These are phyloP conservation scores for Irineochytrium annulatum DNA, from an alignment of 192 early-diverging fungal species.

Conservation along the genomic window DNA sequence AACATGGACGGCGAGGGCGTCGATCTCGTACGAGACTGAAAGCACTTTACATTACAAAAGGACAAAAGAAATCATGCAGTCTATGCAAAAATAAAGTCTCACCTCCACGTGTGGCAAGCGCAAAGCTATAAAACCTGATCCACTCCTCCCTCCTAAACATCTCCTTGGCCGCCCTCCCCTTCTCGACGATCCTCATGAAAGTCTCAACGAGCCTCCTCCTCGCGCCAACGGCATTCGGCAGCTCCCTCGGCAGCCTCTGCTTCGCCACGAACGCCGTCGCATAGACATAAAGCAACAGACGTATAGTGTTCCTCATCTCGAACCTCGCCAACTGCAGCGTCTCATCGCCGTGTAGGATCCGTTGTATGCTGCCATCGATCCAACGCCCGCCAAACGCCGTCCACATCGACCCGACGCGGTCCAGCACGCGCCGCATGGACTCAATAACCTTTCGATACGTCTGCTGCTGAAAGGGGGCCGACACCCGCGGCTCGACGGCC, in stretches of 20 bases:
- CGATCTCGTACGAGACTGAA: neutral
- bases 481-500: slow-evolving; percentile 12
- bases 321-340: too few relatives aligned
- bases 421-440: slow-evolving; percentile 6
- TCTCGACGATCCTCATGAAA: slow-evolving; percentile 4
- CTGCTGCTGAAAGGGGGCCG: slow-evolving; percentile 3
- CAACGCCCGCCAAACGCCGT: slow-evolving; percentile 6
- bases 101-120: neutral
- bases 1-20: neutral
- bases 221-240: slow-evolving; percentile 12
- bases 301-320: too few relatives aligned
- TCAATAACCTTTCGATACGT: slow-evolving; percentile 14
- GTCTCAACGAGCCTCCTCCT: slow-evolving; percentile 6
- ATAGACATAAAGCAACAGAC: slow-evolving; percentile 12
- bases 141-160: neutral
- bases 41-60: neutral
- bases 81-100: neutral
- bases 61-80: neutral
- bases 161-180: neutral
- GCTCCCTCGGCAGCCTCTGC: slow-evolving; percentile 5
- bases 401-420: slow-evolving; percentile 14
- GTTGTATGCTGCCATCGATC: slow-evolving; percentile 2
- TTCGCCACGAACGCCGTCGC: slow-evolving; percentile 13
- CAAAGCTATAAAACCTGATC: neutral
- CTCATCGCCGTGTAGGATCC: neutral